Conservation (phyloP, 2,329 filamentous ascomycete genomes). For the Emericellopsis atlantica region DNA sequence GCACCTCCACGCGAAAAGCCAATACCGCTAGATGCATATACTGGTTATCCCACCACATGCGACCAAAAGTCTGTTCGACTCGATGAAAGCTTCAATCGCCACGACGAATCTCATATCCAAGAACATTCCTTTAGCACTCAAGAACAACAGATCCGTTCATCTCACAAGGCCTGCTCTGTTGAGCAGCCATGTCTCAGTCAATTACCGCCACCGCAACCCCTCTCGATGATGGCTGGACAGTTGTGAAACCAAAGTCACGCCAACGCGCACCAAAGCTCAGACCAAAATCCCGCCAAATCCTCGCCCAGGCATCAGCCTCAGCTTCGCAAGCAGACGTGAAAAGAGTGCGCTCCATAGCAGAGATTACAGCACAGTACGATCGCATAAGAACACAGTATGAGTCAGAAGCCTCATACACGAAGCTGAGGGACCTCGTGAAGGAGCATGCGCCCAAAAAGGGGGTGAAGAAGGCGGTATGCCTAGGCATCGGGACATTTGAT, state of each 20-base stretch:
- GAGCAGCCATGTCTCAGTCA: too few relatives aligned
- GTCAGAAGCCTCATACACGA: background rate
- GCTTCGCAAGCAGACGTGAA: background rate
- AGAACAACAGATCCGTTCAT: background rate
- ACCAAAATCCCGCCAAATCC: too few relatives aligned
- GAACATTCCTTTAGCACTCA: too few relatives aligned
- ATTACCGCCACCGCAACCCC: background rate
- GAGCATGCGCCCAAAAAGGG: background rate
- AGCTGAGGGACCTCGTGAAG: conserved; percentile 1
- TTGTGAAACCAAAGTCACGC: conserved; percentile 8
- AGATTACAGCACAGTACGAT: conserved; percentile 3
- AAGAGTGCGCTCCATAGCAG: background rate
- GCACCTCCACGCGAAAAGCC: too few relatives aligned
- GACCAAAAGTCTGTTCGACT: too few relatives aligned
- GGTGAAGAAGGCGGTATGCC: conserved; percentile 29
- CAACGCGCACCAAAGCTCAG: conserved; percentile 1
- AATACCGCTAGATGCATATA: too few relatives aligned
- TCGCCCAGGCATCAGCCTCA: too few relatives aligned
- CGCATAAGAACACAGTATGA: conserved; percentile 3
- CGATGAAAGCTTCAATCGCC: too few relatives aligned
- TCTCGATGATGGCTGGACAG: conserved; percentile 8
- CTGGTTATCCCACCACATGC: too few relatives aligned
- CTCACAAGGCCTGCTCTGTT: background rate
- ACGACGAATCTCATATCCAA: too few relatives aligned
- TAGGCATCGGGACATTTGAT: conserved; percentile 43